Evolutionary conservation across 116 monocot species (phyloP).

Genomic region (Cymodocea nodosa): DNA sequence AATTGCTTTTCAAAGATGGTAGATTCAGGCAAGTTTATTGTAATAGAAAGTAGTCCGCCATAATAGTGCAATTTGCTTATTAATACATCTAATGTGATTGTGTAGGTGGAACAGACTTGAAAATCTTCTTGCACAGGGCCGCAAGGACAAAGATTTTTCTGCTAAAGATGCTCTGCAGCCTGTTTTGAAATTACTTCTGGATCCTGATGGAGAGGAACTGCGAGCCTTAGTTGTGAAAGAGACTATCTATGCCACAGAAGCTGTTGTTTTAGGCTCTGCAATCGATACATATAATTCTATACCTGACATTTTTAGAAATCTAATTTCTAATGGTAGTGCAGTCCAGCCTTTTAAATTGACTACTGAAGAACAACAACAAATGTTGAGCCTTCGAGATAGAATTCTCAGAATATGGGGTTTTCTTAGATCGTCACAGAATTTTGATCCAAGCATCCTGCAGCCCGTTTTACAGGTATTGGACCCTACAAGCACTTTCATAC

Average conservation of each 20-base stretch:
- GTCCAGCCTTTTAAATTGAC: slow-evolving; percentile 48
- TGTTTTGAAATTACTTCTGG: slow-evolving; percentile 75
- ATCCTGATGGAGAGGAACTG: slow-evolving; percentile 78
- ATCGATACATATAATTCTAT: slow-evolving; percentile 67
- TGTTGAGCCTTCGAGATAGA: slow-evolving; percentile 71
- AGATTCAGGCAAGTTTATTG: slow-evolving; percentile 74
- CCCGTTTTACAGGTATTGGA: slow-evolving; percentile 78
- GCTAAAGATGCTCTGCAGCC: slow-evolving; percentile 92
- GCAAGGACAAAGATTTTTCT: slow-evolving; percentile 85
- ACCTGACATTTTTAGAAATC: slow-evolving; percentile 48
- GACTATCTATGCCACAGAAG: slow-evolving; percentile 81
- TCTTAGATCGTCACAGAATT: slow-evolving; percentile 69
- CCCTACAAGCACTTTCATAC: too few relatives aligned
- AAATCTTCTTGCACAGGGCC: slow-evolving; percentile 94
- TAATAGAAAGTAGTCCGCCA: neutral
- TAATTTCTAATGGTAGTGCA: slow-evolving; percentile 37
- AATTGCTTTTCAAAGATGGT: slow-evolving; percentile 94
- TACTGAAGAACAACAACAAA: slow-evolving; percentile 48
- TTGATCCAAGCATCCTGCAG: slow-evolving; percentile 80
- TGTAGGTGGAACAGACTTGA: slow-evolving; percentile 97
- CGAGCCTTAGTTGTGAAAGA: slow-evolving; percentile 82
- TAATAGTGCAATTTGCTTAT: neutral
- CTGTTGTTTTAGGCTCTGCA: slow-evolving; percentile 55
- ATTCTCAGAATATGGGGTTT: slow-evolving; percentile 85
- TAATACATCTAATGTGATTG: neutral